Percentiles rank a stretch among this genome's conserved stretches.
phyloP scores from a whole-genome alignment of 768 basidiomycete species.

The Boletus subparvulus region DNA sequence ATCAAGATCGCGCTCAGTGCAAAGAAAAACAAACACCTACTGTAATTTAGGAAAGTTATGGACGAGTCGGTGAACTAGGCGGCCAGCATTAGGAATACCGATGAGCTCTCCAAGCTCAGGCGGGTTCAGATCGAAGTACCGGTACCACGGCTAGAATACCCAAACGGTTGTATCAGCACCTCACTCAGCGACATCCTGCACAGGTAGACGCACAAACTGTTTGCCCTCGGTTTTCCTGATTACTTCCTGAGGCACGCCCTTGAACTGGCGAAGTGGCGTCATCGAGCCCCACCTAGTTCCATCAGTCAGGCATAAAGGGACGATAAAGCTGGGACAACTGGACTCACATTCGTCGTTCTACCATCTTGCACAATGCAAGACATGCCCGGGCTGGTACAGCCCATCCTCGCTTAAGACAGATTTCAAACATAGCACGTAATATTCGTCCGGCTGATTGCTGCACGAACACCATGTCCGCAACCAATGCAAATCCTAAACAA shows the following conservation, averaged over 20 bases:
- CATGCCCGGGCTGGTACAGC: constrained; percentile 89
- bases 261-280: constrained; percentile 97
- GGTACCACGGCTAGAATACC: constrained; percentile 78
- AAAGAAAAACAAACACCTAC: constrained; percentile 39
- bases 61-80: constrained; percentile 87
- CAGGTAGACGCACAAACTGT: constrained; percentile 72
- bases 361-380: constrained; percentile 95
- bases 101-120: constrained; percentile 95
- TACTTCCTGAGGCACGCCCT: constrained; percentile 81
- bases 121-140: constrained; percentile 90
- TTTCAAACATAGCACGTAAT: constrained; percentile 95
- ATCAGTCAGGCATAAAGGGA: background rate
- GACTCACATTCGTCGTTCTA: constrained; percentile 76
- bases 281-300: constrained; percentile 88
- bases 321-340: background rate
- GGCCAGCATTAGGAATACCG: constrained; percentile 90
- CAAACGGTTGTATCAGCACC: background rate
- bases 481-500: constrained; percentile 68
- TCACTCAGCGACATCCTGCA: background rate
- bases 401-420: constrained; percentile 98
- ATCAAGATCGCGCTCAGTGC: background rate
- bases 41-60: constrained; percentile 96
- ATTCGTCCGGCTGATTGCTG: constrained; percentile 98
- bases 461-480: constrained; percentile 94
- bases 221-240: constrained; percentile 92